Evolutionary conservation across 73 alveolate genomes (phyloP), one percentile per base, ranked within the genome.

Genomic region (Symbiodinium pilosum): DNA sequence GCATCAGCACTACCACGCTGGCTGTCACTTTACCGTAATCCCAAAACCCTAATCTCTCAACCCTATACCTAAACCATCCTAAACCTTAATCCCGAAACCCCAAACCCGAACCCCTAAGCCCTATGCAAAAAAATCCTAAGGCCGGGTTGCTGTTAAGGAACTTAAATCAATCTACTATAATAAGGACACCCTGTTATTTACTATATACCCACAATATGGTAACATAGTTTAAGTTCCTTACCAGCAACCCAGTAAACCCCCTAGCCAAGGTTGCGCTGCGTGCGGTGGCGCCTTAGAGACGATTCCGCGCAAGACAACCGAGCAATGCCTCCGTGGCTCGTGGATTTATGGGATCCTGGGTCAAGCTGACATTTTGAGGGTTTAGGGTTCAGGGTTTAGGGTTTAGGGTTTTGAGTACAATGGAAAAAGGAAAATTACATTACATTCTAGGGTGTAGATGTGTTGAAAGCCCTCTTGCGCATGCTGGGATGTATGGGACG

Each of bases 261-360:
- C 7, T 11, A 16, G 20, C 73, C 81, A 4, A 64, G 81, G 81
- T 14, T 64, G 39, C 12, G 38, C 81, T 20, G 81, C 81, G 32
- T 64, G 34, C 34, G 81, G 81, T 38, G 81, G 81, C 38, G 81
- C 81, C 34, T 64, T 64, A n/a, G 81, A 28, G 38, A 64, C 30
- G 39, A 64, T 64, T 64, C 81, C 81, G 40, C 81, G 81, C 81
- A 64, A 64, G 81, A 28, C 81, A 32, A 64, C 81, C 32, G 81
- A 64, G 38, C 81, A 64, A 64, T 64, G 81, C 81, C 30, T 56
- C 81, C 18, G 24, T 34, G 81, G 81, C 75, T 0, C 75, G 6
- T 56, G 75, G 75, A 16, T 51, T 51, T 51, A 16, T 16, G 21
- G 21, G 12, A 51, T 51, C 68, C 68, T 16, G 68, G 12, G 68